Evolutionary conservation across 768 basidiomycete genomes (phyloP).

Genomic region (Imleria badia): DNA sequence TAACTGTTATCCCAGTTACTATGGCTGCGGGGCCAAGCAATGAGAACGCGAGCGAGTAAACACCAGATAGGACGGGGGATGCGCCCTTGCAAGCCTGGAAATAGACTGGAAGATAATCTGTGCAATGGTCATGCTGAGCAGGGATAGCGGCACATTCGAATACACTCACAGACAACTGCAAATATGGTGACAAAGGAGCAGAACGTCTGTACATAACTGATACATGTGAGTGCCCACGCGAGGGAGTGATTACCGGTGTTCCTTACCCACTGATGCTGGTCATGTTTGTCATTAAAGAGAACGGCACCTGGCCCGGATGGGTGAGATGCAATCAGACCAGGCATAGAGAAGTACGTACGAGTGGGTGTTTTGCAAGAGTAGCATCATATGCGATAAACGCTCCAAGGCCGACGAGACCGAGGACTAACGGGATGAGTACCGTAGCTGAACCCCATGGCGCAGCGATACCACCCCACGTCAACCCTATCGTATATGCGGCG

Average conservation of each 20-base stretch:
- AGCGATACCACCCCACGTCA: constrained; percentile 48
- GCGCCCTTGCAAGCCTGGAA: constrained; percentile 42
- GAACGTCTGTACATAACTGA: constrained; percentile 30
- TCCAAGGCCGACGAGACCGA: constrained; percentile 40
- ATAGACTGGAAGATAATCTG: constrained; percentile 44
- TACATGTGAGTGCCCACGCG: background rate
- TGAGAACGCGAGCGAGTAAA: constrained; percentile 21
- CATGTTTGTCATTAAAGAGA: constrained; percentile 27
- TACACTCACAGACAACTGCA: constrained; percentile 22
- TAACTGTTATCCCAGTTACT: constrained; percentile 32
- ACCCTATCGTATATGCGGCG: constrained; percentile 35
- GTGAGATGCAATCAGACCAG: background rate
- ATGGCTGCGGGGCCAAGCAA: constrained; percentile 32
- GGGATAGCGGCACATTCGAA: background rate
- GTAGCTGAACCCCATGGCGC: constrained; percentile 41
- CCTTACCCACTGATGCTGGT: constrained; percentile 31
- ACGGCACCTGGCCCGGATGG: constrained; percentile 6
- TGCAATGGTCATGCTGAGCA: background rate
- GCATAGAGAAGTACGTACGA: constrained; percentile 21
- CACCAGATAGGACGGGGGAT: constrained; percentile 34
- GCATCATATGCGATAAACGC: constrained; percentile 42
- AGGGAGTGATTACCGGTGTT: background rate
- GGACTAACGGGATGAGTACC: constrained; percentile 42
- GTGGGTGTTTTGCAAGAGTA: constrained; percentile 24
- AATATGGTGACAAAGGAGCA: constrained; percentile 4